Conservation (phyloP, 116 monocot genomes). For the Iris pallida region DNA sequence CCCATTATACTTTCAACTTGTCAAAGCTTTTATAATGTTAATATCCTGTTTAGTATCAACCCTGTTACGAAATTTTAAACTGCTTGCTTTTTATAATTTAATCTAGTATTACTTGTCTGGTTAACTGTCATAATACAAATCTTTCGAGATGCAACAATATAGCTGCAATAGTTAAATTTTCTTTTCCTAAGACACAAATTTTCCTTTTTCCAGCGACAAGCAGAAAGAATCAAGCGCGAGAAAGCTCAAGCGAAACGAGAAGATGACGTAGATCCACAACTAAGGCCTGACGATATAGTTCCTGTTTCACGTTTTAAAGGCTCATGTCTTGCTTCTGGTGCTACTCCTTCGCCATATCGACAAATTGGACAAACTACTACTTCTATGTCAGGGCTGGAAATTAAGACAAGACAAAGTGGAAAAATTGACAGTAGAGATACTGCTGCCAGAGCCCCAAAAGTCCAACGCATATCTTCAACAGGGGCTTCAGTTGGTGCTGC, state of each 20-base stretch:
- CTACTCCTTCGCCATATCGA: constrained; percentile 67
- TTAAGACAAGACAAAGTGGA: constrained; percentile 9
- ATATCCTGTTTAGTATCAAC: too few species aligned
- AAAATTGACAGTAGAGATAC: neutral
- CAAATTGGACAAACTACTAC: constrained; percentile 19
- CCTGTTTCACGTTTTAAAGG: constrained; percentile 75
- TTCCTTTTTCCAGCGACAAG: constrained; percentile 60
- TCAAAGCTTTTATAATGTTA: too few species aligned
- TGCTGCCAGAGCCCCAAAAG: constrained; percentile 30
- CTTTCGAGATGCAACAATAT: too few species aligned
- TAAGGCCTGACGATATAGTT: constrained; percentile 63
- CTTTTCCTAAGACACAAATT: too few species aligned
- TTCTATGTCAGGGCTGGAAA: constrained; percentile 34
- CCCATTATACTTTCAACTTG: too few species aligned
- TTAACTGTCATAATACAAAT: too few species aligned
- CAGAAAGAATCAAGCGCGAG: constrained; percentile 87
- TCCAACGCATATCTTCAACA: constrained; percentile 43
- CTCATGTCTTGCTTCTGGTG: constrained; percentile 82
- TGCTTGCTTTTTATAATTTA: too few species aligned
- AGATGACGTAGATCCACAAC: constrained; percentile 77
- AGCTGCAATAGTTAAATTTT: too few species aligned
- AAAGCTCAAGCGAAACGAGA: constrained; percentile 77
- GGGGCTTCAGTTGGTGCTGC: constrained; percentile 74
- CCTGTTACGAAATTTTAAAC: too few species aligned
- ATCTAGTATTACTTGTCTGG: too few species aligned